Evolutionary conservation across 2,329 filamentous ascomycete genomes (phyloP), one percentile per base, ranked within the genome.

Genomic region (Coleophoma crateriformis): DNA sequence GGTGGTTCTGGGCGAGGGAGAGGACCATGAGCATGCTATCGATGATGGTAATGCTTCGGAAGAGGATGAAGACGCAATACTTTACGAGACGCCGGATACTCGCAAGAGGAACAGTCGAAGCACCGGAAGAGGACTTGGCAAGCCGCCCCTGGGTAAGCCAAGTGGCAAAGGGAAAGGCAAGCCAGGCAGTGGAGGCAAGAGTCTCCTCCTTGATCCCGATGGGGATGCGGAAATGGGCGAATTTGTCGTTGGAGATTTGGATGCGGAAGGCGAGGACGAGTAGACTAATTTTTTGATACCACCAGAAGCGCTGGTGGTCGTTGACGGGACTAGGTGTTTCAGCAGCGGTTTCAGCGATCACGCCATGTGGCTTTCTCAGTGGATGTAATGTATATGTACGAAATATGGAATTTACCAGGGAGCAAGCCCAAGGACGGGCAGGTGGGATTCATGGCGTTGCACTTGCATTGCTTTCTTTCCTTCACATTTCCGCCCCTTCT

Each of bases 161-260:
- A 27, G 22, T n/a, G 46, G 46, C 13, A 47, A 46, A 42, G 45
- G 50, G 27, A 27, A 27, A 27, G 27, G 27, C 27, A 27, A 27
- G 27, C 27, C 27, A 10, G 27, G 27, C 27, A 12, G 45, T 48
- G 39, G 49, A 12, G 50, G 45, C 22, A 39, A 45, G 22, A 32
- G 19, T 13, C 34, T 45, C 15, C n/a, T 37, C n/a, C 34, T 49
- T 39, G 46, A 49, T 14, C 22, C n/a, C n/a, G 50, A 51, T 40
- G 51, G 45, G 8, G 49, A 55, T 22, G 53, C 51, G 14, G 47
- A 50, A 17, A 49, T 77, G 49, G 72, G 43, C 14, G 47, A 22
- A 44, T 44, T 47, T 41, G 27, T 52, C 10, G 35, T 46, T 14
- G 52, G 50, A 32, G 52, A 54, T 45, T 32, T 45, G 12, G 52